Percentiles rank a stretch among this genome's conserved stretches.
Conservation (phyloP, 257 asterid genomes). For the Euphrasia confusa region DNA sequence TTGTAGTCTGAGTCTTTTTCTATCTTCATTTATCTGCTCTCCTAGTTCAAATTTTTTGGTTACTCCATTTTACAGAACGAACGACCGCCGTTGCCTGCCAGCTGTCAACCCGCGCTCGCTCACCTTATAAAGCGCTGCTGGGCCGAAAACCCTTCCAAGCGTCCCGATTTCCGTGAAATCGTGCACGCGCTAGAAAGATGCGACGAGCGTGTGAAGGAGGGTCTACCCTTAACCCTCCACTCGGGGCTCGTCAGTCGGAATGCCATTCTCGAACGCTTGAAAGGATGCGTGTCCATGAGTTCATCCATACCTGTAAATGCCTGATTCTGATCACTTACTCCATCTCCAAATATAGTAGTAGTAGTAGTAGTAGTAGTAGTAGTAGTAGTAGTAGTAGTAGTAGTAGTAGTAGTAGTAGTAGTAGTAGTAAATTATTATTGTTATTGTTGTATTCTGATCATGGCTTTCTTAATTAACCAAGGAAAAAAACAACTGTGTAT, state of each 20-base stretch:
- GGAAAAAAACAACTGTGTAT: conserved; percentile 17
- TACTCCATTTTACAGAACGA: conserved; percentile 51
- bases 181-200: conserved; percentile 66
- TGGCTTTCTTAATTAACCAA: conserved; percentile 3
- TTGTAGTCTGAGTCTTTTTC: background rate
- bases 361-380: too few species aligned
- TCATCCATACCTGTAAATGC: conserved; percentile 73
- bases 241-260: conserved; percentile 49
- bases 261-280: conserved; percentile 62
- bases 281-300: conserved; percentile 62
- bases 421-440: background rate
- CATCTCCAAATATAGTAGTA: background rate
- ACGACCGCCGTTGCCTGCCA: conserved; percentile 84
- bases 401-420: too few species aligned
- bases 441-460: conserved; percentile 12
- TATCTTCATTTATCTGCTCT: too few species aligned
- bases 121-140: conserved; percentile 88
- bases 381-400: too few species aligned
- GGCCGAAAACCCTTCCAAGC: conserved; percentile 74
- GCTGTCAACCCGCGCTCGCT: conserved; percentile 82
- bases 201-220: conserved; percentile 79
- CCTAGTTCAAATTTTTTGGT: background rate
- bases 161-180: conserved; percentile 77
- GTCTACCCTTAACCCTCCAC: conserved; percentile 68
- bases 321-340: conserved; percentile 24